Evolutionary conservation across 1,284 basidiomycete genomes (phyloP).

Genomic region (Porodaedalea pini): DNA sequence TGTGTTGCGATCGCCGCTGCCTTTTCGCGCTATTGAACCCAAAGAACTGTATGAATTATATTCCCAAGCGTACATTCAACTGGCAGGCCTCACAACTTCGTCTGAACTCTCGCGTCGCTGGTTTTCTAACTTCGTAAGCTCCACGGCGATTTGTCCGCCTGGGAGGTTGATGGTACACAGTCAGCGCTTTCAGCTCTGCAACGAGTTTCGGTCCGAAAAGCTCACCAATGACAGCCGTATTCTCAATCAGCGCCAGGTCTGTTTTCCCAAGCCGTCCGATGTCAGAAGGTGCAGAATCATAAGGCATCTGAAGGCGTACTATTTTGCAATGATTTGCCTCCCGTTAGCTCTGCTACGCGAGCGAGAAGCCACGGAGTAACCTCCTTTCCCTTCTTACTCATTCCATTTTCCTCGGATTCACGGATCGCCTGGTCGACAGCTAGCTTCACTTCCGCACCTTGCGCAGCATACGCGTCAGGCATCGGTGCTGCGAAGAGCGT

Average conservation of each 20-base stretch:
- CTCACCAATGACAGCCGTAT: conserved; percentile 85
- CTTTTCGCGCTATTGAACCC: too few species aligned
- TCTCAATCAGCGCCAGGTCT: conserved; percentile 89
- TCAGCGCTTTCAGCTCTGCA: conserved; percentile 4
- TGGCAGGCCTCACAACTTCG: background rate
- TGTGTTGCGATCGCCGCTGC: too few species aligned
- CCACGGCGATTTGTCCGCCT: conserved; percentile 80
- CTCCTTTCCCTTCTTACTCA: conserved; percentile 83
- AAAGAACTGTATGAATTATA: too few species aligned
- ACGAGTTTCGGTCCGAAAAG: conserved; percentile 13
- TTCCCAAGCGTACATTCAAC: background rate
- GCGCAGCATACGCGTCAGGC: conserved; percentile 68
- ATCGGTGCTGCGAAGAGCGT: conserved; percentile 90
- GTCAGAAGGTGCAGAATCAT: background rate
- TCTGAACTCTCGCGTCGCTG: background rate
- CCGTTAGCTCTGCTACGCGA: conserved; percentile 80
- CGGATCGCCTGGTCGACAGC: conserved; percentile 83
- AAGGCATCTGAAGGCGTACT: conserved; percentile 44
- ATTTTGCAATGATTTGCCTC: conserved; percentile 68
- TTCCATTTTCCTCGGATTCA: conserved; percentile 81
- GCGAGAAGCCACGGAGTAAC: conserved; percentile 94
- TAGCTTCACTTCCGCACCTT: conserved; percentile 70
- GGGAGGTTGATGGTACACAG: conserved; percentile 14
- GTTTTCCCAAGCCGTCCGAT: conserved; percentile 21
- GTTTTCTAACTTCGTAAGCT: conserved; percentile 60